A percentile compares a stretch with the other conserved stretches of the same genome.
Evolutionary conservation across 2,329 filamentous ascomycete species (phyloP).

Genomic region (Cadophora malorum): DNA sequence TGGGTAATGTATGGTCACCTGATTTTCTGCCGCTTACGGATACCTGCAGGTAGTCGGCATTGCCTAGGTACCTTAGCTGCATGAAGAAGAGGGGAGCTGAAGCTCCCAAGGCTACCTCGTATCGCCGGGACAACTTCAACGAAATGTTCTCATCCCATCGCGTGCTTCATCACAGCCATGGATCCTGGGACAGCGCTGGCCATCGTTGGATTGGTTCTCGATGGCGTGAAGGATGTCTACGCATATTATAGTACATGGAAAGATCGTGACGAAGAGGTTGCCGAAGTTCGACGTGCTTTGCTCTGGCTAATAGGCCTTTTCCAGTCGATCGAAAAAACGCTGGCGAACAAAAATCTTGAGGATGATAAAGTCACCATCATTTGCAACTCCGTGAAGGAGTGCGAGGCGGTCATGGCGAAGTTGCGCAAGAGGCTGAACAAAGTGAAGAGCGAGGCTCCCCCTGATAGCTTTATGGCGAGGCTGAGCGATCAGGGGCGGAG

Average conservation of each 20-base stretch:
- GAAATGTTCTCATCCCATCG: too few species aligned
- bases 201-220: background rate
- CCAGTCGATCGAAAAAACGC: background rate
- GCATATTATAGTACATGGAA: background rate
- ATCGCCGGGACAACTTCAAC: too few species aligned
- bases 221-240: background rate
- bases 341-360: background rate
- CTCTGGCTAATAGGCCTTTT: background rate
- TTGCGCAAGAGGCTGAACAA: background rate
- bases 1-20: too few species aligned
- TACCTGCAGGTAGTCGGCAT: too few species aligned
- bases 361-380: background rate
- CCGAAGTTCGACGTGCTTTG: background rate
- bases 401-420: background rate
- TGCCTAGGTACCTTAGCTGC: too few species aligned
- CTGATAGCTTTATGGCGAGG: background rate
- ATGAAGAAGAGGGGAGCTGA: too few species aligned
- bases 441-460: background rate
- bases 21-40: too few species aligned
- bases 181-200: slow-evolving; percentile 1
- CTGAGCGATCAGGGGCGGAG: background rate
- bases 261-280: background rate
- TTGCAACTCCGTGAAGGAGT: slow-evolving; percentile 2
- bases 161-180: background rate
- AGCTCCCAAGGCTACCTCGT: too few species aligned